Conservation (phyloP, 2,329 filamentous ascomycete genomes). For the Aschersonia sp. region DNA sequence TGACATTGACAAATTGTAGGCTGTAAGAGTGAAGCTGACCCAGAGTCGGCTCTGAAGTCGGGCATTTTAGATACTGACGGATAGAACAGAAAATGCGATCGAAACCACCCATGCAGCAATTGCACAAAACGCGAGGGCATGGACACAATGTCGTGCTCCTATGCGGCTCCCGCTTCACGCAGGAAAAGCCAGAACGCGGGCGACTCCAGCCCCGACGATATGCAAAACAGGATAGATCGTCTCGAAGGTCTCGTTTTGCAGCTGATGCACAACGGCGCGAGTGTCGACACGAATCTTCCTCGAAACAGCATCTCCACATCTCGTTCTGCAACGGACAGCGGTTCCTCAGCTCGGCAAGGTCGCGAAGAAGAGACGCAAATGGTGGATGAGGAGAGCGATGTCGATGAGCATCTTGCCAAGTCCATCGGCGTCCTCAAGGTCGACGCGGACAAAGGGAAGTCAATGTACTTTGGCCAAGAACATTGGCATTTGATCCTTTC, state of each 20-base stretch:
- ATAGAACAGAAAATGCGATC: constrained; percentile 71
- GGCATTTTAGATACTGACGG: background rate
- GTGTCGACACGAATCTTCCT: constrained; percentile 25
- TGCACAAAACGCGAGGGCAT: constrained; percentile 82
- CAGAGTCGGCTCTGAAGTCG: background rate
- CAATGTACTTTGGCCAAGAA: constrained; percentile 67
- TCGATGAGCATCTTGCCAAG: constrained; percentile 52
- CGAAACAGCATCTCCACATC: constrained; percentile 18
- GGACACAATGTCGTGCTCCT: constrained; percentile 69
- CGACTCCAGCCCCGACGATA: constrained; percentile 65
- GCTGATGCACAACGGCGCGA: constrained; percentile 75
- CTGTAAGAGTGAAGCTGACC: constrained; percentile 12
- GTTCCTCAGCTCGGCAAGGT: constrained; percentile 33
- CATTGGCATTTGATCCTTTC: constrained; percentile 71
- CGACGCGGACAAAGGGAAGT: constrained; percentile 60
- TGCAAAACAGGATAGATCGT: constrained; percentile 96
- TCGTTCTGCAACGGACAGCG: constrained; percentile 25
- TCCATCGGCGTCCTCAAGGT: constrained; percentile 75
- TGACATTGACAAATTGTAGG: constrained; percentile 16
- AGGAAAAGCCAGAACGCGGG: constrained; percentile 59
- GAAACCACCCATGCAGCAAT: constrained; percentile 82
- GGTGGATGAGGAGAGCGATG: constrained; percentile 42
- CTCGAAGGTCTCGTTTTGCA: constrained; percentile 85
- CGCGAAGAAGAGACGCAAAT: constrained; percentile 39
- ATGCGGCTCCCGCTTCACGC: constrained; percentile 54